Evolutionary conservation across 2,329 filamentous ascomycete genomes (phyloP).

Genomic region (Myrmaecium sp.): DNA sequence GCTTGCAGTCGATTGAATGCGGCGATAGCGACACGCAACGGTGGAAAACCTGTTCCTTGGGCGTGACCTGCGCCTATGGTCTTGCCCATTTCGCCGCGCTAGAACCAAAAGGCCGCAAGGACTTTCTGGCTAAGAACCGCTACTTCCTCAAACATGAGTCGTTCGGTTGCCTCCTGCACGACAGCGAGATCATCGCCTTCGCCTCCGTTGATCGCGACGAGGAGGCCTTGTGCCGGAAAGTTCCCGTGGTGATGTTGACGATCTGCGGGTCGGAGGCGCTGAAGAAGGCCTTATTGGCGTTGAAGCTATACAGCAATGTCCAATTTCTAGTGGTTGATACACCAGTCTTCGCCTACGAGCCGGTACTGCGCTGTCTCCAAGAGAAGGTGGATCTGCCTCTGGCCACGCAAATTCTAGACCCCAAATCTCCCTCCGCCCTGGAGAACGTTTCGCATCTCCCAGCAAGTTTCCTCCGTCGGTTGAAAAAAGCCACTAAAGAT

Average conservation of each 20-base stretch:
- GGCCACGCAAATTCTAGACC: constrained; percentile 32
- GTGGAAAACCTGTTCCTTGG: constrained; percentile 15
- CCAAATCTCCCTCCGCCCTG: constrained; percentile 5
- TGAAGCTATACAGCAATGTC: constrained; percentile 15
- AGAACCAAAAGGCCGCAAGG: constrained; percentile 18
- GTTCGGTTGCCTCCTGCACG: constrained; percentile 42
- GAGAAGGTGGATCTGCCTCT: constrained; percentile 39
- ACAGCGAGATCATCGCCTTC: constrained; percentile 40
- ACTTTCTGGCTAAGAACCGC: constrained; percentile 30
- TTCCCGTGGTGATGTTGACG: constrained; percentile 34
- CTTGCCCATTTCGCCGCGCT: constrained; percentile 26
- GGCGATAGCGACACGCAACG: constrained; percentile 13
- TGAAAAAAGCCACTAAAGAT: too few relatives aligned
- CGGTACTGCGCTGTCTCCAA: constrained; percentile 44
- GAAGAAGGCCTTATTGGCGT: constrained; percentile 27
- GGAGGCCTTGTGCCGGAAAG: constrained; percentile 22
- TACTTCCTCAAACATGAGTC: constrained; percentile 41
- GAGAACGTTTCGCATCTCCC: too few relatives aligned
- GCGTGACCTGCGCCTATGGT: constrained; percentile 25
- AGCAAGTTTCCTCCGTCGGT: too few relatives aligned
- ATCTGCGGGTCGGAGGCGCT: constrained; percentile 32
- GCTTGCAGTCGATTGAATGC: constrained; percentile 22
- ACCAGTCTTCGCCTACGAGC: constrained; percentile 51
- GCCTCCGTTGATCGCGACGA: constrained; percentile 37
- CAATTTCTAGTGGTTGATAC: constrained; percentile 33